Base-by-base conservation (phyloP, 2,329 filamentous ascomycete species). In the Aspergillus brunneoviolaceus region DNA sequence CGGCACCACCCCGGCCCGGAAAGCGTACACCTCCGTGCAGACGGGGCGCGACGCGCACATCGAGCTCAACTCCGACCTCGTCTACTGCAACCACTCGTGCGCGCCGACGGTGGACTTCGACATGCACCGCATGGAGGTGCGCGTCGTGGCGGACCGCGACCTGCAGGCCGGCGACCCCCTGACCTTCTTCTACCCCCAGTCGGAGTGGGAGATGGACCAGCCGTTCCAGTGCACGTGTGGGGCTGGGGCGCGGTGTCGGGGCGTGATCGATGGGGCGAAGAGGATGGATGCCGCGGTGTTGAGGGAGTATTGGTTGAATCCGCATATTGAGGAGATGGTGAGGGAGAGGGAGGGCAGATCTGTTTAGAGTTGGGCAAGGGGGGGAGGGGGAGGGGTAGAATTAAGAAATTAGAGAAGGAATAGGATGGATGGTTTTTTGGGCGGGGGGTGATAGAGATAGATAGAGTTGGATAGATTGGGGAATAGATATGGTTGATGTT, bases 61-160 rank as follows among this genome's bases (percentile, higher is more conserved):
- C 65, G 83, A 85, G 65, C 77, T 85, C 5, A 84, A 85, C 71
- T 81, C 77, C 60, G 84, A 84, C 64, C 74, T 86, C 11, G 79
- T 85, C 25, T 86, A 79, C 71, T 79, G 82, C 74, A 86, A 86
- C 72, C 84, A 86, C 71, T 82, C 79, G 2, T 86, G 82, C 70
- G 71, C 69, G 11, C 84, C 84, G 0, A 79, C 78, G 3, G 63
- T 86, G 14, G 77, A 83, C 55, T 84, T 86, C 65, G 82, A 85
- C 65, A 83, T 84, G 72, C 60, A 66, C 21, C 71, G 70, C 55
- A 74, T 76, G 71, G 76, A 79, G 56, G 71, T 77, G 45, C 73
- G 76, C 7, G 76, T 77, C 1, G 73, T 73, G 9, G 71, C 75
- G 48, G 67, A 77, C 52, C 71, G 72, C 49, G 74, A 74, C 11